Base-by-base conservation (phyloP, 441 rosid genomes). In the Lepidium campestre region DNA sequence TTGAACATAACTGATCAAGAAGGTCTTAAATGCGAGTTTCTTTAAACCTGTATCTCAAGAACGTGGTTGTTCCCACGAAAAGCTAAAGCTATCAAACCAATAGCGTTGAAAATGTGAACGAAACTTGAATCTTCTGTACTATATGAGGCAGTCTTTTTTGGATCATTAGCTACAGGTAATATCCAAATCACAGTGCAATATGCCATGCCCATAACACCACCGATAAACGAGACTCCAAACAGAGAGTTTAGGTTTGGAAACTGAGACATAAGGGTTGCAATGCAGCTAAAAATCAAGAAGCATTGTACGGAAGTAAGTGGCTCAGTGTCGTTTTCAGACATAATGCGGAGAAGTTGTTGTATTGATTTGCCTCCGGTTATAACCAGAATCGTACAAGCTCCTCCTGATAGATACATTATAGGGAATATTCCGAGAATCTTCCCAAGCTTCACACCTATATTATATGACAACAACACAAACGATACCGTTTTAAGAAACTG, bases 171-270 rank as follows among this genome's bases (percentile, higher is more conserved):
- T 5, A 92, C 86, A 3, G 95, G 91, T 47, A 92, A 68, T 10
- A 41, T 75, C 98, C 95, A 92, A 29, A 92, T 81, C 2, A 86
- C 15, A 12, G 96, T 83, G 31, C 87, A 84, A 53, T 85, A 89
- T 2, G 84, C 83, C 1, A 92, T 48, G 14, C 90, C 91, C 22
- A 89, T 86, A 68, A 81, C 42, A 48, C 86, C 78, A 17, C 96
- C 96, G 3, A 89, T 47, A 0, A 92, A 78, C 0, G 98, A 92
- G 1, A 89, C 68, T 0, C 95, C 96, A 17, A 86, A 95, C 0
- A 92, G 80, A 35, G 98, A 92, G 80, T 90, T 88, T 70, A 92
- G 71, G 79, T 92, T 92, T 1, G 96, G 96, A 18, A 92, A 87
- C 79, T 88, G 98, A 57, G 98, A 85, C 49, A 92, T 74, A 36